phyloP scores from a whole-genome alignment of 768 basidiomycete genomes.

The Coprinopsis marcescibilis region DNA sequence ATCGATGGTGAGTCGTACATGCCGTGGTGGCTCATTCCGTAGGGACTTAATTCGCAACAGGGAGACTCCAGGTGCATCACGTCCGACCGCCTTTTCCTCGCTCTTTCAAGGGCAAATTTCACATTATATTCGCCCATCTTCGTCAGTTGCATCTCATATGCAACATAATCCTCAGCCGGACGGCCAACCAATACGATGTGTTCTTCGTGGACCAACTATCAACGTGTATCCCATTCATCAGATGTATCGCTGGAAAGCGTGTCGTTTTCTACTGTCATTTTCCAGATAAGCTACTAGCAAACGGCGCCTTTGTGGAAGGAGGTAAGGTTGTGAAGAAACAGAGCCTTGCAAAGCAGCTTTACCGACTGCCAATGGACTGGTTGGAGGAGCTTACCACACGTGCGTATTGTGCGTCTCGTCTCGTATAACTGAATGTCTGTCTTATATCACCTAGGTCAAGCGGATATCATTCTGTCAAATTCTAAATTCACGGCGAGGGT shows the following conservation, averaged over 20 bases:
- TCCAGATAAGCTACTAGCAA: constrained; percentile 87
- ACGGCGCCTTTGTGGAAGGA: constrained; percentile 61
- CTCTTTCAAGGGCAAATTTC: constrained; percentile 71
- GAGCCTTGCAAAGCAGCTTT: constrained; percentile 62
- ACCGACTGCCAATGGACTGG: constrained; percentile 86
- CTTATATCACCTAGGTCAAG: constrained; percentile 53
- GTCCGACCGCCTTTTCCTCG: constrained; percentile 75
- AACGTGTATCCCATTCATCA: constrained; percentile 82
- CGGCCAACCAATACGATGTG: constrained; percentile 60
- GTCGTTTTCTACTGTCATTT: constrained; percentile 99
- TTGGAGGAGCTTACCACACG: constrained; percentile 87
- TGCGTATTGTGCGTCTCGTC: constrained; percentile 29
- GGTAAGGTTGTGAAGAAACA: constrained; percentile 33
- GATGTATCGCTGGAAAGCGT: constrained; percentile 58
- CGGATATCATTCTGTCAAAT: constrained; percentile 88
- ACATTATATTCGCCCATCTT: constrained; percentile 84
- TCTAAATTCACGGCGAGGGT: constrained; percentile 86
- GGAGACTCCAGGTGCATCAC: constrained; percentile 72
- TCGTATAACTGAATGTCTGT: neutral
- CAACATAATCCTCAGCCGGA: constrained; percentile 47
- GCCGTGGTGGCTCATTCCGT: too few species aligned
- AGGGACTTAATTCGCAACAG: too few species aligned
- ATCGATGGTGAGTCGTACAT: constrained; percentile 67
- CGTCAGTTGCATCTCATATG: constrained; percentile 80
- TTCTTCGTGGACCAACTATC: constrained; percentile 95